Conservation (phyloP, 2,329 filamentous ascomycete genomes). For the Geosmithia morbida region DNA sequence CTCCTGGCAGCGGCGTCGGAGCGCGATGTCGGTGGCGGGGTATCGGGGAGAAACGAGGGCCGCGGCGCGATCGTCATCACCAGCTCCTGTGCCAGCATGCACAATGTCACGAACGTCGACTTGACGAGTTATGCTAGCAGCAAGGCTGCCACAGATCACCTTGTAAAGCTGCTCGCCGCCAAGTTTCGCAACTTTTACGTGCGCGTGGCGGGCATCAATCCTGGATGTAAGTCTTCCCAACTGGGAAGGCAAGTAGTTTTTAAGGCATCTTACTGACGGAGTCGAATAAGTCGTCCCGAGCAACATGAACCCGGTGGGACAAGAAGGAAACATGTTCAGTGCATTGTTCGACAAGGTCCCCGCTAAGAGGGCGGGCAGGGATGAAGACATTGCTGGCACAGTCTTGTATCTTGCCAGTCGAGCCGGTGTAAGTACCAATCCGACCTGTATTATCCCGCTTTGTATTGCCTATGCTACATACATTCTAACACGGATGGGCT, state of each 20-base stretch:
- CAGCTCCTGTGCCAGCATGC: conserved; percentile 36
- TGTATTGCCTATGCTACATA: neutral
- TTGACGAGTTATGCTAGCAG: conserved; percentile 34
- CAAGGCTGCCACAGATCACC: conserved; percentile 36
- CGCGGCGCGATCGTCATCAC: conserved; percentile 31
- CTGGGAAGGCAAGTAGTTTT: too few relatives aligned
- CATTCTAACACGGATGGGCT: conserved; percentile 1
- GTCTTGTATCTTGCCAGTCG: conserved; percentile 15
- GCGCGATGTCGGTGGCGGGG: conserved; percentile 13
- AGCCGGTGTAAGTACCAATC: conserved; percentile 12
- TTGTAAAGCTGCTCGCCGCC: conserved; percentile 29
- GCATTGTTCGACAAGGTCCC: conserved; percentile 16
- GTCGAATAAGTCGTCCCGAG: conserved; percentile 20
- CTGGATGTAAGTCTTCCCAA: conserved; percentile 13
- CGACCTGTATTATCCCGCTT: neutral
- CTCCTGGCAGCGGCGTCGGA: conserved; percentile 24
- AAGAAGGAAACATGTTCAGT: conserved; percentile 16
- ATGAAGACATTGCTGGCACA: conserved; percentile 14
- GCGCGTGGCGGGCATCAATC: conserved; percentile 16
- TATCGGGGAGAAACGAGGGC: conserved; percentile 15
- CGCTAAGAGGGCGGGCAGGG: conserved; percentile 13
- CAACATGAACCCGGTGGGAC: conserved; percentile 17
- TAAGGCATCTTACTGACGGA: too few relatives aligned
- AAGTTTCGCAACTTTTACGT: conserved; percentile 25
- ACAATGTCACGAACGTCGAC: conserved; percentile 36